These are phyloP conservation scores for Penicillium digitatum DNA, from an alignment of 2,329 filamentous ascomycete genomes.

Conservation along the genomic window DNA sequence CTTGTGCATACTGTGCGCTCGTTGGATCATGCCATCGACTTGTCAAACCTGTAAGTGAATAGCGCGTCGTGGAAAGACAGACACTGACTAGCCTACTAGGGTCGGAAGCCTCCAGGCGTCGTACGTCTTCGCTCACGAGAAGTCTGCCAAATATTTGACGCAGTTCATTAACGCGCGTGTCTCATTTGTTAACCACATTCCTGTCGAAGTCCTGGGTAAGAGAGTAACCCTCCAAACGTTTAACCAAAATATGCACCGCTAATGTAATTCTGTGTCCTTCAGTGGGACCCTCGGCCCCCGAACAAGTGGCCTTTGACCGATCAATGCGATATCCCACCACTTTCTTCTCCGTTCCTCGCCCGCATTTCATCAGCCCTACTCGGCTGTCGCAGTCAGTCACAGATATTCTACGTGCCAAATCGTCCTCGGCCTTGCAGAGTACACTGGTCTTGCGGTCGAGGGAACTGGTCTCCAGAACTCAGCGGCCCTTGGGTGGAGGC, in stretches of 20 bases:
- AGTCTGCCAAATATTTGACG: slow-evolving; percentile 56
- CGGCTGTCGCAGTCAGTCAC: slow-evolving; percentile 13
- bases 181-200: slow-evolving; percentile 57
- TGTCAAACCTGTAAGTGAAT: slow-evolving; percentile 6
- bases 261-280: neutral
- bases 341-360: slow-evolving; percentile 45
- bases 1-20: slow-evolving; percentile 48
- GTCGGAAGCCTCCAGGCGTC: slow-evolving; percentile 42
- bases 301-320: slow-evolving; percentile 36
- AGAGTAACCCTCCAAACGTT: too few relatives aligned
- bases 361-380: slow-evolving; percentile 39
- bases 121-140: slow-evolving; percentile 52
- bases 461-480: slow-evolving; percentile 28
- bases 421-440: slow-evolving; percentile 20
- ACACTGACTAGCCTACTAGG: slow-evolving; percentile 4
- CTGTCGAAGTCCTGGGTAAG: slow-evolving; percentile 49
- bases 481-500: slow-evolving; percentile 22
- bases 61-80: neutral
- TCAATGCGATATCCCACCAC: slow-evolving; percentile 39
- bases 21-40: slow-evolving; percentile 54
- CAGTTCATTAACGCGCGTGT: slow-evolving; percentile 53
- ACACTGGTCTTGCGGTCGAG: slow-evolving; percentile 31
- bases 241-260: neutral
- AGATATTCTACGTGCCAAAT: slow-evolving; percentile 15
- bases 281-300: slow-evolving; percentile 25